Percentiles rank a stretch among this genome's conserved stretches.
Conservation (phyloP, 208 protist species). For the Vickermania ingenoplastis region DNA sequence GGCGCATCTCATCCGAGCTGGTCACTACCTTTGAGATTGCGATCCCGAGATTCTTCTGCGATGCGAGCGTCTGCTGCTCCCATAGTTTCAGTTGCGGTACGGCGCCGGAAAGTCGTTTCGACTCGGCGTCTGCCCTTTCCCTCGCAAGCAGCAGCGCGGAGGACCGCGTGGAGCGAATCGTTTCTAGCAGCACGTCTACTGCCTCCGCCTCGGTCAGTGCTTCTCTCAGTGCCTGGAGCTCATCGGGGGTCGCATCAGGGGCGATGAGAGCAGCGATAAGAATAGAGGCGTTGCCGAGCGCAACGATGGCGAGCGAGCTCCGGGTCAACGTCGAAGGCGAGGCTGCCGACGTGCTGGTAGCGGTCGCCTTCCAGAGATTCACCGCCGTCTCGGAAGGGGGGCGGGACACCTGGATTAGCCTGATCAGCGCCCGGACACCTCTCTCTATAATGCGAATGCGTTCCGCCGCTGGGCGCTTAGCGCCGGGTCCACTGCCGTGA, state of each 20-base stretch:
- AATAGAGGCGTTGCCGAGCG: slow-evolving; percentile 25
- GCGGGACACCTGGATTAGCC: background rate
- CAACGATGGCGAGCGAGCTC: slow-evolving; percentile 4
- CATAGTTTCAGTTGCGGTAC: slow-evolving; percentile 9
- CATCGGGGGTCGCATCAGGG: background rate
- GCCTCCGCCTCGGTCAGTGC: background rate
- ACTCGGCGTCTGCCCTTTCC: slow-evolving; percentile 3
- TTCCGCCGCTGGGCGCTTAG: background rate
- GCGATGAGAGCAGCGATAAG: slow-evolving; percentile 12
- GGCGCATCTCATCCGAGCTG: slow-evolving; percentile 10
- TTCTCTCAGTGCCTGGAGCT: background rate
- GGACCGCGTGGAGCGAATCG: slow-evolving; percentile 12
- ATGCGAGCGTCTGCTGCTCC: slow-evolving; percentile 2
- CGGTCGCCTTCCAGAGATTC: background rate
- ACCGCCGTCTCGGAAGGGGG: slow-evolving; percentile 1
- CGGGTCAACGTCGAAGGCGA: background rate
- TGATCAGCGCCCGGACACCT: background rate
- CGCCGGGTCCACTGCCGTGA: background rate
- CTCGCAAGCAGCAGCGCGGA: slow-evolving; percentile 7
- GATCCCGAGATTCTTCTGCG: slow-evolving; percentile 31
- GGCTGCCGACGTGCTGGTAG: background rate
- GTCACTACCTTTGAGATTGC: slow-evolving; percentile 19
- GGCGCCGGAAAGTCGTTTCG: slow-evolving; percentile 6
- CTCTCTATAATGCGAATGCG: background rate
- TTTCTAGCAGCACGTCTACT: slow-evolving; percentile 18